These are phyloP conservation scores for Fraxinus sp. DNA, from an alignment of 305 asterid genomes.

Conservation along the genomic window DNA sequence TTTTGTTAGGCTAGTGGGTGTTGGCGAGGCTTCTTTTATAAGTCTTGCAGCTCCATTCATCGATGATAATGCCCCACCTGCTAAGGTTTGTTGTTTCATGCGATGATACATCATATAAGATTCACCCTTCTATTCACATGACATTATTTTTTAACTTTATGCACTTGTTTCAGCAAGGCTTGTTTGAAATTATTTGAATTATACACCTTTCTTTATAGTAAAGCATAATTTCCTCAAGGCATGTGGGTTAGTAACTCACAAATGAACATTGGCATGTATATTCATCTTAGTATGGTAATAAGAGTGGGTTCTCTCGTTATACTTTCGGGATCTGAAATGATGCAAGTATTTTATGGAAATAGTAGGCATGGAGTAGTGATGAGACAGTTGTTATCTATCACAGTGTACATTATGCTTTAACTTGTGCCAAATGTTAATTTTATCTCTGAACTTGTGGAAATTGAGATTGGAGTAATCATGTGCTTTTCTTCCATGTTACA, in stretches of 20 bases:
- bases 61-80: slow-evolving; percentile 90
- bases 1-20: slow-evolving; percentile 82
- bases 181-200: neutral
- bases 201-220: neutral
- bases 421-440: neutral
- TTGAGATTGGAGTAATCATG: neutral
- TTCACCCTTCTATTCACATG: neutral
- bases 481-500: neutral
- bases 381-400: neutral
- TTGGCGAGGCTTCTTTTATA: slow-evolving; percentile 97
- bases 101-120: neutral
- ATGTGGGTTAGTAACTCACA: neutral
- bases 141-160: neutral
- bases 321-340: neutral
- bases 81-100: slow-evolving; percentile 47
- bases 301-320: neutral
- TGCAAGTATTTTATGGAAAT: slow-evolving; percentile 8
- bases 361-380: neutral
- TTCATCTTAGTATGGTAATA: neutral
- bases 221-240: slow-evolving; percentile 8
- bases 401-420: neutral
- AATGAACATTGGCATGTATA: neutral
- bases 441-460: neutral
- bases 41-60: slow-evolving; percentile 99
- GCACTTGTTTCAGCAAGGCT: slow-evolving; percentile 1